Conservation (phyloP, 208 protist genomes). For the Trypanosoma vivax region DNA sequence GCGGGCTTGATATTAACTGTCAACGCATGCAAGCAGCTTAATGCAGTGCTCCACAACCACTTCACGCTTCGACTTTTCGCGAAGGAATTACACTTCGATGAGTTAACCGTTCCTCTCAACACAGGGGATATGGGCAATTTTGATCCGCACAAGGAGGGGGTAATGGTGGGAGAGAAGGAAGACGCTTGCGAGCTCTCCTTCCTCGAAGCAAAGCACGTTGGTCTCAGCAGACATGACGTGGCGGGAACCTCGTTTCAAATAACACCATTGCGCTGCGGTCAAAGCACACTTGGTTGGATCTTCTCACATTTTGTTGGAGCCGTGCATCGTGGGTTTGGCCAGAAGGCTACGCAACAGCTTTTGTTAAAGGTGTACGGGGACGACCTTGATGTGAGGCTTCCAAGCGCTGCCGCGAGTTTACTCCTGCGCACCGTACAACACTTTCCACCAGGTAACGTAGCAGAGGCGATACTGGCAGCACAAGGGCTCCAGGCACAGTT, state of each 20-base stretch:
- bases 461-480: slow-evolving; percentile 66
- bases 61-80: slow-evolving; percentile 66
- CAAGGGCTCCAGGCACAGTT: slow-evolving; percentile 67
- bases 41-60: slow-evolving; percentile 79
- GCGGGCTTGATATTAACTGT: slow-evolving; percentile 42
- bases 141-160: background rate
- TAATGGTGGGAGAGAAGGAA: background rate
- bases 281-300: slow-evolving; percentile 76
- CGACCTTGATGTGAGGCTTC: slow-evolving; percentile 19
- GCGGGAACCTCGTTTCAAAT: slow-evolving; percentile 68
- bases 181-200: slow-evolving; percentile 22
- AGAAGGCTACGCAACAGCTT: slow-evolving; percentile 7
- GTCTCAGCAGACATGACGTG: slow-evolving; percentile 32
- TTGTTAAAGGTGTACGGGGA: slow-evolving; percentile 42
- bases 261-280: slow-evolving; percentile 44
- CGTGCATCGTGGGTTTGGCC: slow-evolving; percentile 42
- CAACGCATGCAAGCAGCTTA: slow-evolving; percentile 48
- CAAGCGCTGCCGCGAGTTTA: slow-evolving; percentile 26
- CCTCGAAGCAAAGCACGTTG: slow-evolving; percentile 31
- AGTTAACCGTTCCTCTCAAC: slow-evolving; percentile 33
- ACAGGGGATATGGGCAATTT: background rate
- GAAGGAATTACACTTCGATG: slow-evolving; percentile 56
- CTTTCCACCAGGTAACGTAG: slow-evolving; percentile 51
- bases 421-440: slow-evolving; percentile 46
- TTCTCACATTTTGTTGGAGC: slow-evolving; percentile 82